phyloP scores from a whole-genome alignment of 495 filamentous ascomycete species.

The Pyrenopolyporus hunteri region DNA sequence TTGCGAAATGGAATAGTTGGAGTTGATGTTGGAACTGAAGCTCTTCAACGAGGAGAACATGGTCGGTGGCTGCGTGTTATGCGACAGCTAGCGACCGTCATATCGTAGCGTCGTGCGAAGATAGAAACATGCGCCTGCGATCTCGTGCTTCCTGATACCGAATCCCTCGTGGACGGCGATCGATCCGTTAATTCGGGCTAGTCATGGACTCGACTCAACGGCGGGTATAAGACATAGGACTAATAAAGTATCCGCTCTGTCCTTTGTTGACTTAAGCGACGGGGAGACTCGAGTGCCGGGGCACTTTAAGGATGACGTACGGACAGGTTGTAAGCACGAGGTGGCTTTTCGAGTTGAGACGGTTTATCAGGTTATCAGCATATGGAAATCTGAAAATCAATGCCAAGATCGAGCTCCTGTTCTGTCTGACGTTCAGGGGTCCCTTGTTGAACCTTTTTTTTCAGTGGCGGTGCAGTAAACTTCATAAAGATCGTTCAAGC shows the following conservation, averaged over 20 bases:
- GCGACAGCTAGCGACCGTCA: slow-evolving; percentile 36
- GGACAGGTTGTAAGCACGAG: slow-evolving; percentile 6
- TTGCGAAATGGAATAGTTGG: slow-evolving; percentile 82
- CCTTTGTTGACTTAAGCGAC: neutral
- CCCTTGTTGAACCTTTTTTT: slow-evolving; percentile 18
- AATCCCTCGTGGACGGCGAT: slow-evolving; percentile 14
- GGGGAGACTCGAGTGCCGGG: neutral
- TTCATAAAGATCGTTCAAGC: neutral
- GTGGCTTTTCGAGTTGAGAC: neutral
- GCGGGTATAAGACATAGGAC: neutral
- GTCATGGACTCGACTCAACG: slow-evolving; percentile 1
- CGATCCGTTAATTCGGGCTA: neutral
- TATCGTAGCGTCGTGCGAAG: slow-evolving; percentile 28
- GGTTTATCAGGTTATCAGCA: slow-evolving; percentile 5
- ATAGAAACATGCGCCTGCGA: slow-evolving; percentile 21
- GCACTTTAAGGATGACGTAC: slow-evolving; percentile 19
- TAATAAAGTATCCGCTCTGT: neutral
- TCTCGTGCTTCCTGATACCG: slow-evolving; percentile 4
- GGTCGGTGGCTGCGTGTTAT: slow-evolving; percentile 40
- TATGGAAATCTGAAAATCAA: slow-evolving; percentile 11
- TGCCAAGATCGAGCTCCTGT: slow-evolving; percentile 25
- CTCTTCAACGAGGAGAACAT: slow-evolving; percentile 96
- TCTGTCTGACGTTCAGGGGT: slow-evolving; percentile 20
- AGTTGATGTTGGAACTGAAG: slow-evolving; percentile 83
- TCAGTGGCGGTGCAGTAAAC: slow-evolving; percentile 10